phyloP scores from a whole-genome alignment of 2,329 filamentous ascomycete genomes.

The Xylaria digitata region DNA sequence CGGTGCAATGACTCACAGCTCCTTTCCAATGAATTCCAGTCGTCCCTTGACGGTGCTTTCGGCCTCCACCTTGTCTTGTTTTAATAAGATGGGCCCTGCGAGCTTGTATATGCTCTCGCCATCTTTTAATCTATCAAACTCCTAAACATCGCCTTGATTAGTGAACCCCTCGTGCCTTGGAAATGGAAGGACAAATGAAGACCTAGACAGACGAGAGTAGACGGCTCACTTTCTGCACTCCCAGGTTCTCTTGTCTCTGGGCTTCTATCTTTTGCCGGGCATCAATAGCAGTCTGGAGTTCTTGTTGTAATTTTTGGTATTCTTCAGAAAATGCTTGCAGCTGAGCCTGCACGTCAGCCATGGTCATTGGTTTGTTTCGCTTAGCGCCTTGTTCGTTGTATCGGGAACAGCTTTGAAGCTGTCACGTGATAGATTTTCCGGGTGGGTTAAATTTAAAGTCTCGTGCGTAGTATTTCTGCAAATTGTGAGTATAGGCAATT shows the following conservation, averaged over 20 bases:
- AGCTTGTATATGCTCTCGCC: slow-evolving; percentile 96
- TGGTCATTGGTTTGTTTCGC: slow-evolving; percentile 49
- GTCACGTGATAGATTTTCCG: not conserved
- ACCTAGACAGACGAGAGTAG: not conserved
- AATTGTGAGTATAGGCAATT: not conserved
- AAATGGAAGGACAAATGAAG: not conserved
- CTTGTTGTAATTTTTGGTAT: slow-evolving; percentile 87
- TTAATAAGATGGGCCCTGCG: slow-evolving; percentile 89
- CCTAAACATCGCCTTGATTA: slow-evolving; percentile 59
- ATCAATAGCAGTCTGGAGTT: slow-evolving; percentile 79
- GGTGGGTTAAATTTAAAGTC: no score
- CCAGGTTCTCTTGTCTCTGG: slow-evolving; percentile 91
- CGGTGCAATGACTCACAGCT: slow-evolving; percentile 75
- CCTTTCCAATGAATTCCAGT: slow-evolving; percentile 90
- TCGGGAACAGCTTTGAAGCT: not conserved
- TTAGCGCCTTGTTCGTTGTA: not conserved
- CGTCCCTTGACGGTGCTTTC: slow-evolving; percentile 90
- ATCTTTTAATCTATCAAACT: slow-evolving; percentile 82
- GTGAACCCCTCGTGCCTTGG: not conserved
- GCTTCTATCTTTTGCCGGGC: slow-evolving; percentile 92
- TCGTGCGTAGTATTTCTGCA: no score
- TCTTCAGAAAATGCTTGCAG: slow-evolving; percentile 88
- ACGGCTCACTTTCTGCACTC: slow-evolving; percentile 78
- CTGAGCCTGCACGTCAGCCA: slow-evolving; percentile 79
- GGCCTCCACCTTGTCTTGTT: slow-evolving; percentile 93